Percentiles rank a stretch among this genome's conserved stretches.
Evolutionary conservation across 2,329 filamentous ascomycete species (phyloP).

Genomic region (Pseudogymnoascus pannorum): DNA sequence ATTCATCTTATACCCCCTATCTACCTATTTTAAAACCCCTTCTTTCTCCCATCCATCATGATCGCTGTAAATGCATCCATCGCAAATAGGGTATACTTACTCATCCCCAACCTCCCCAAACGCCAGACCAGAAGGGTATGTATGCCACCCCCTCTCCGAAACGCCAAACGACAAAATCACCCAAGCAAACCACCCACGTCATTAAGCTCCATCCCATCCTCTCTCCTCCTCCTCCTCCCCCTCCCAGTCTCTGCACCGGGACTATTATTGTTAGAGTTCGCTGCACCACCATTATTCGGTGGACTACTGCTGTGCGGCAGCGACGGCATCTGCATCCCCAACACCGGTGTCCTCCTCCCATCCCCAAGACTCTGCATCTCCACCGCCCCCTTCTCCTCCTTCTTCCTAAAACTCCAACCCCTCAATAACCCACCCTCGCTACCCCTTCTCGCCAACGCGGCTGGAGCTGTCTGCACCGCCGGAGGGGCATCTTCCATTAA

Average conservation of each 20-base stretch:
- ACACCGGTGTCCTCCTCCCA: neutral
- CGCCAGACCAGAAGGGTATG: neutral
- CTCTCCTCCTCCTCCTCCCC: neutral
- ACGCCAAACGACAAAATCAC: neutral
- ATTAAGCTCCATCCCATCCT: constrained; percentile 4
- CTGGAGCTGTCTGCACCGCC: neutral
- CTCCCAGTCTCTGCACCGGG: neutral
- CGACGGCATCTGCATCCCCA: neutral
- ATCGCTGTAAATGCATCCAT: constrained; percentile 5
- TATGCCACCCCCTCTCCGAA: neutral
- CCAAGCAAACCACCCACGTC: neutral
- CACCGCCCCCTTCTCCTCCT: neutral
- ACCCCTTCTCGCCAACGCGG: neutral
- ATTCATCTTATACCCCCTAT: neutral
- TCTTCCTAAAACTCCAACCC: neutral
- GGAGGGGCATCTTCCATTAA: constrained; percentile 22
- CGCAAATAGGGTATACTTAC: neutral
- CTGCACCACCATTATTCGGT: neutral
- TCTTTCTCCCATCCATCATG: neutral
- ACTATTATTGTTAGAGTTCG: neutral
- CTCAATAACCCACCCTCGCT: neutral
- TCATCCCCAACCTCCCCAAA: neutral
- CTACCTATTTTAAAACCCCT: neutral
- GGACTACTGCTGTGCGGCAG: neutral
- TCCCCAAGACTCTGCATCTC: constrained; percentile 3